Base-by-base conservation (phyloP, 2,329 filamentous ascomycete species). In the Endothia cerciana region DNA sequence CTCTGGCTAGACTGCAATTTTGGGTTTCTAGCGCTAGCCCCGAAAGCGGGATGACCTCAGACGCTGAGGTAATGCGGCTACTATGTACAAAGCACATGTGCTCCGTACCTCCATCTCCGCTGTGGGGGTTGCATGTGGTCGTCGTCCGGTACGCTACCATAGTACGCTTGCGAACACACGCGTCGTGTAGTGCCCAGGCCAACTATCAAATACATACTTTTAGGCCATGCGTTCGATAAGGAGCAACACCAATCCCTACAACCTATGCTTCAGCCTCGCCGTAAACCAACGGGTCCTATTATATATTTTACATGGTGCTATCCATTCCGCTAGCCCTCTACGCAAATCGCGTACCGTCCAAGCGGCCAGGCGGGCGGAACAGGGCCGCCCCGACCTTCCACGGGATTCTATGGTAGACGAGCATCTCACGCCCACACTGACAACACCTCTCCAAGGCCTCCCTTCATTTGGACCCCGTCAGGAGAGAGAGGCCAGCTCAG, bases 31-130 rank as follows among this genome's bases (percentile, higher is more conserved):
- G 47, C 38, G 49, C 19, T 11, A 28, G 28, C 60, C 49, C 36
- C 13, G 28, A 51, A 61, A 51, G 47, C 60, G 47, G 47, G 60
- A 53, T 40, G 33, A 40, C 33, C 19, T 28, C 3, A 40, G 28
- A 30, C 25, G 47, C 60, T 62, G 47, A 60, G 41, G 58, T 60
- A 60, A 51, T 36, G 41, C 8, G 22, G 28, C 41, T 47, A 47
- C 19, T 22, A 40, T 15, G 19, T 40, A 22, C 17, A 10, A 10
- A 4, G 45, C 3, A 49, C 45, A 43, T 43, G 41, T 43, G 41
- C 15, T 22, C 47, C 4, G 47, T 51, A 17, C 6, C 6, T 36
- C 22, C 22, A 51, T 51, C 11, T 51, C 25, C 13, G 22, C 47
- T 30, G 47, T 51, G 47, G 45, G 22, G 43, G n/a, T 3, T 22